These are phyloP conservation scores for Ceratocystiopsis sp. DNA, from an alignment of 2,329 filamentous ascomycete species.

Conservation along the genomic window DNA sequence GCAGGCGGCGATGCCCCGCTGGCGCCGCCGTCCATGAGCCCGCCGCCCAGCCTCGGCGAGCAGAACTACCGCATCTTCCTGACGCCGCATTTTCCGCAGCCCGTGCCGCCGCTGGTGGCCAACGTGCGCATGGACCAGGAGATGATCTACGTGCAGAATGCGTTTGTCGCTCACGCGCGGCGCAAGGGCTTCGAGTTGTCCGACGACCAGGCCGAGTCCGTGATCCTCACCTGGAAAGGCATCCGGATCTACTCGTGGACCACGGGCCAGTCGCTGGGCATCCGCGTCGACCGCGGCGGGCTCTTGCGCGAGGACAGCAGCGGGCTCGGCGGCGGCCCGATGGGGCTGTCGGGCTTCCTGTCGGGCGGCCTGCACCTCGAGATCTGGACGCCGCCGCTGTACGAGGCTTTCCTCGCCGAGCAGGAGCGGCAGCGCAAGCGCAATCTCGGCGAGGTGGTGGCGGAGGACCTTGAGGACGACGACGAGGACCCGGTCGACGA, in stretches of 20 bases:
- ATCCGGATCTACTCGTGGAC: constrained; percentile 59
- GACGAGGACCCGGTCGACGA: constrained; percentile 13
- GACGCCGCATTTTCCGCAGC: constrained; percentile 40
- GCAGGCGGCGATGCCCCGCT: too few relatives aligned
- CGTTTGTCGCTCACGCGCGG: constrained; percentile 50
- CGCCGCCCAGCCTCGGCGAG: not conserved
- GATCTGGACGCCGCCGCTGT: constrained; percentile 54
- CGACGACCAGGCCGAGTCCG: constrained; percentile 33
- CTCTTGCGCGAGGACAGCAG: constrained; percentile 21
- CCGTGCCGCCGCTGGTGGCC: constrained; percentile 30
- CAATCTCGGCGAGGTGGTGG: constrained; percentile 21
- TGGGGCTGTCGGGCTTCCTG: constrained; percentile 24
- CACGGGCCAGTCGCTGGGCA: constrained; percentile 50
- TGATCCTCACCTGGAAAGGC: constrained; percentile 68
- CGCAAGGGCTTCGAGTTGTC: constrained; percentile 24
- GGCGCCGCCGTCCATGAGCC: not conserved
- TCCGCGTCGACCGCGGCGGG: constrained; percentile 29
- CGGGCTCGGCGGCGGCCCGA: constrained; percentile 20
- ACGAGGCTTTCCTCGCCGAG: constrained; percentile 28
- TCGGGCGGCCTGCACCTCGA: constrained; percentile 52
- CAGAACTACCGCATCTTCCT: constrained; percentile 37
- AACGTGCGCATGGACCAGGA: constrained; percentile 50
- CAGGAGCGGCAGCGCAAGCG: constrained; percentile 30
- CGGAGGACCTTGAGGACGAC: constrained; percentile 12
- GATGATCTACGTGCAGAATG: constrained; percentile 47